Percentiles rank a stretch among this genome's conserved stretches.
Evolutionary conservation across 805 yeast genomes (phyloP).

Genomic region (Teunomyces cretensis): DNA sequence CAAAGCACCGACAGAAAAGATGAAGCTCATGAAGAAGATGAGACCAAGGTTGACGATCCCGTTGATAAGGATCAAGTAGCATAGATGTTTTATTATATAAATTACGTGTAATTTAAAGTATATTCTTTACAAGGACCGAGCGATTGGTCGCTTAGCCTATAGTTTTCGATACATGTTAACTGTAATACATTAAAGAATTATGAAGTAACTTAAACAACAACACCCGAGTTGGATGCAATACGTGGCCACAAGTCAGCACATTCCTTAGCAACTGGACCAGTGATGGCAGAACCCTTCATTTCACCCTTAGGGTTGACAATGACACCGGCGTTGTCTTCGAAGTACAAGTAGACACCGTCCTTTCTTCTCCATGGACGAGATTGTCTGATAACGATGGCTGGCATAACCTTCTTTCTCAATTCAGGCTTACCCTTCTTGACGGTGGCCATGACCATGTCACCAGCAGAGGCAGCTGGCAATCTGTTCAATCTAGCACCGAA

Average conservation of each 20-base stretch:
- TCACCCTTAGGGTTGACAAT: constrained; percentile 99
- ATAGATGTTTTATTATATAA: neutral
- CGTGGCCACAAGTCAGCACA: constrained; percentile 99
- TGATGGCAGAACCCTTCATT: constrained; percentile 99
- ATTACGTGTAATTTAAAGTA: neutral
- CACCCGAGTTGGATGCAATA: constrained; percentile 99
- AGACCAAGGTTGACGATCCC: neutral
- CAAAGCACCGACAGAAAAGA: constrained; percentile 6
- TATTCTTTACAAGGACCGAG: too few relatives aligned
- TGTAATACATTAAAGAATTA: neutral
- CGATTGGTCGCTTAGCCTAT: too few relatives aligned
- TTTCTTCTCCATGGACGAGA: constrained; percentile 99
- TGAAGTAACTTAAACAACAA: constrained; percentile 75
- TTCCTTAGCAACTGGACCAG: constrained; percentile 99
- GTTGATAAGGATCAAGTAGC: neutral
- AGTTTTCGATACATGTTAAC: constrained; percentile 1
- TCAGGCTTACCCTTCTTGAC: constrained; percentile 99
- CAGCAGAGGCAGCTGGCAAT: constrained; percentile 99
- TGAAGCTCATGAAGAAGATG: neutral
- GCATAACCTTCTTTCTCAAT: constrained; percentile 99
- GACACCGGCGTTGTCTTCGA: constrained; percentile 99
- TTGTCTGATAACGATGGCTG: constrained; percentile 99
- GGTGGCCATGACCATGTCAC: constrained; percentile 99
- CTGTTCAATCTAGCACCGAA: constrained; percentile 99
- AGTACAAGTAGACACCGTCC: constrained; percentile 99